Base-by-base conservation (phyloP, 176 grass and related monocot species). In the Thalia dealbata region DNA sequence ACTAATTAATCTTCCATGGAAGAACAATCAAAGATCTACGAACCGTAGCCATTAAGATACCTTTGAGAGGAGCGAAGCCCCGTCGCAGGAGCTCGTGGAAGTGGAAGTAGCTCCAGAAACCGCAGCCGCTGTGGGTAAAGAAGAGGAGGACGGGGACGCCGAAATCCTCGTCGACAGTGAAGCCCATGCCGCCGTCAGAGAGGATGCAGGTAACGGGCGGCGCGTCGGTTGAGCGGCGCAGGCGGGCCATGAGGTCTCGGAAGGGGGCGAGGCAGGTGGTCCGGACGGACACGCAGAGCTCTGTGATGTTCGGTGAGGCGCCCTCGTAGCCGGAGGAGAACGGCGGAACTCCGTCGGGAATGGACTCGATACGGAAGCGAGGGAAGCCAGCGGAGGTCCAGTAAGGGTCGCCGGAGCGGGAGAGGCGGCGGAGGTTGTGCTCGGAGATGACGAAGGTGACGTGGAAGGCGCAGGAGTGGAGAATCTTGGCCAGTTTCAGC, bases 361-460 rank as follows among this genome's bases (percentile, higher is more conserved):
- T 67, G 64, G 64, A 21, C 64, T 67, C 64, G 14, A 67, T 7
- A 15, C 30, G 64, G 64, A 67, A 62, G 12, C 11, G 7, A 7
- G 14, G 29, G 16, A 22, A 2, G 30, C 10, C 64, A 7, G 28
- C 15, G 64, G 64, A 6, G 15, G 64, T 29, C 64, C 30, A 67
- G 27, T 7, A 11, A 15, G 14, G 29, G 64, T 14, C 64, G 1
- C 7, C 15, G 16, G 64, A 67, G 15, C 3, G 64, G 16, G 30
- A 14, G 29, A 67, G 30, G 15, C 30, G 64, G 14, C 29, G 7
- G 64, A 14, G 16, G 64, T 38, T 67, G 64, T 67, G 19, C 64
- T 67, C 64, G 64, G 64, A 21, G 30, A 38, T 5, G 64, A 67
- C 64, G 29, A 67, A 67, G 3, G 64, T 67, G 64, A 67, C 7